Evolutionary conservation across 208 protist genomes (phyloP), one percentile per base, ranked within the genome.

Genomic region (Crithidia mellificae): DNA sequence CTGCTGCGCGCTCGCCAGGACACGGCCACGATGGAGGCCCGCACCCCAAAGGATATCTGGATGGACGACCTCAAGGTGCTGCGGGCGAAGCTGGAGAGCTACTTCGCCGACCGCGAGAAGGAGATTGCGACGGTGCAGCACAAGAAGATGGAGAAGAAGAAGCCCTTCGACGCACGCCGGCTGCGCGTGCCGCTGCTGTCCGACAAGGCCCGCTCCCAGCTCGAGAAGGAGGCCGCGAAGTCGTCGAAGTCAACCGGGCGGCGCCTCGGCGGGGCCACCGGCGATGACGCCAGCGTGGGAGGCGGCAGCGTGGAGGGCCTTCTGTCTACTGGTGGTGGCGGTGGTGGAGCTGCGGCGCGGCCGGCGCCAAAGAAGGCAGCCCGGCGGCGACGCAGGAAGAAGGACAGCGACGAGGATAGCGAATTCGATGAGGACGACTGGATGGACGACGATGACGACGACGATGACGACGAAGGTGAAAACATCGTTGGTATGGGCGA

Each of bases 101-200:
- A 83, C 68, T 95, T 93, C 55, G 74, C 74, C 7, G 82, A 80
- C 11, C 87, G 91, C 19, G 63, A 77, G 54, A 70, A 69, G 46
- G 87, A 96, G 58, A 94, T 95, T 57, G 80, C 77, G 3, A 65
- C 78, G 24, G 77, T 93, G 29, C 81, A 90, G 69, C 68, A 82
- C 43, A 92, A 92, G 74, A 97, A 97, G 77, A 63, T 88, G 75
- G 90, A 93, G 71, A 87, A 87, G 78, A 93, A 92, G 77, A 81
- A 81, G 43, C 71, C 80, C 0, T 95, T 97, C 50, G 83, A 95
- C 65, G 52, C 63, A 6, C 51, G 68, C 14, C 83, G 85, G n/a
- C 68, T 96, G 57, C 89, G 90, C 20, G 81, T 93, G 51, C 92
- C 92, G 2, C 74, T 95, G 17, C 74, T 97, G 15, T 94, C 89